phyloP scores from a whole-genome alignment of 2,329 filamentous ascomycete genomes.

The Stemphylium beticola region DNA sequence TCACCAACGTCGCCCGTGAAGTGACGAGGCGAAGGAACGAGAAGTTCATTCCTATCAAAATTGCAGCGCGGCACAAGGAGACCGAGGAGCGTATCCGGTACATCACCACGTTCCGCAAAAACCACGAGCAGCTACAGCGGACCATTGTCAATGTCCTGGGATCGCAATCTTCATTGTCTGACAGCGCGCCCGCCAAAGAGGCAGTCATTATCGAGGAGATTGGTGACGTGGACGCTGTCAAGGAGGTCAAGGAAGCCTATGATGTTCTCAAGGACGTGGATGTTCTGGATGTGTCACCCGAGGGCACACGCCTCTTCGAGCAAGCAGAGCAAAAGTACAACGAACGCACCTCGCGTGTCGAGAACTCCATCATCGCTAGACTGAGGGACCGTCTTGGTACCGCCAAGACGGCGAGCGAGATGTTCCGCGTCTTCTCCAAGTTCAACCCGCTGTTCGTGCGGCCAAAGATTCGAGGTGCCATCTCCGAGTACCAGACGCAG shows the following conservation, averaged over 20 bases:
- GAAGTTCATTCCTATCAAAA: slow-evolving; percentile 98
- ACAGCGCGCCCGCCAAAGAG: slow-evolving; percentile 40
- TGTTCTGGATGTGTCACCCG: slow-evolving; percentile 85
- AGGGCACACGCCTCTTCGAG: slow-evolving; percentile 90
- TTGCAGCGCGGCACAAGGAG: slow-evolving; percentile 83
- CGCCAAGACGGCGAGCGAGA: slow-evolving; percentile 97
- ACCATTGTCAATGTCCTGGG: slow-evolving; percentile 98
- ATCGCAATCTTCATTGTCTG: slow-evolving; percentile 58
- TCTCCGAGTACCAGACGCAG: slow-evolving; percentile 96
- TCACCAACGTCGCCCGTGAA: slow-evolving; percentile 95
- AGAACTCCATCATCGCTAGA: slow-evolving; percentile 97
- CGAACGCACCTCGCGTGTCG: slow-evolving; percentile 93
- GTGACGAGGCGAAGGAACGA: slow-evolving; percentile 92
- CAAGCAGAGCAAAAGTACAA: slow-evolving; percentile 96
- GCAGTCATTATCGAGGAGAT: slow-evolving; percentile 87
- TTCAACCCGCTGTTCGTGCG: slow-evolving; percentile 99
- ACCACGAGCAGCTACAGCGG: slow-evolving; percentile 95
- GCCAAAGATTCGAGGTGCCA: slow-evolving; percentile 98
- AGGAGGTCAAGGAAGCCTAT: slow-evolving; percentile 95
- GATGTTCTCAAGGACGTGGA: slow-evolving; percentile 94
- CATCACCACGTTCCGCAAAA: slow-evolving; percentile 91
- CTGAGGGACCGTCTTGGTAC: slow-evolving; percentile 91
- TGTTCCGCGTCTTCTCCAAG: slow-evolving; percentile 99
- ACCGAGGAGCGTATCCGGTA: slow-evolving; percentile 92
- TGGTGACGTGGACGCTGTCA: slow-evolving; percentile 94